Base-by-base conservation (phyloP, 164 flowering plant genomes). In the Dillenia turbinata region DNA sequence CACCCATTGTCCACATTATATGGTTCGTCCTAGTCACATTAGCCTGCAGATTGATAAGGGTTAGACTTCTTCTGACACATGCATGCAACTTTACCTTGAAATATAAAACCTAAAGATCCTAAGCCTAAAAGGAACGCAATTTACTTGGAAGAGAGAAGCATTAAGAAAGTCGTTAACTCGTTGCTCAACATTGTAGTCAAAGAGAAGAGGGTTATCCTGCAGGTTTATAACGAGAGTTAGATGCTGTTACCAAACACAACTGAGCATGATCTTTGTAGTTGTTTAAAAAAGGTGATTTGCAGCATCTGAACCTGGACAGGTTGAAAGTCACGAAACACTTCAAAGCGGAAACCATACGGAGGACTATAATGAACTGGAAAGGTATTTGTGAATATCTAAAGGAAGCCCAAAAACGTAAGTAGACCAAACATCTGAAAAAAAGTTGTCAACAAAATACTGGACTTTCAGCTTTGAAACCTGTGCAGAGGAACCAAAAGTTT, bases 1-100 rank as follows among this genome's bases (percentile, higher is more conserved):
- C 89, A 47, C 98, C 96, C 98, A 90, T 93, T 59, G 98, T 93
- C 96, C 96, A 90, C 97, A 93, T 90, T 49, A 93, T 74, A 77
- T 93, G 97, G 66, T 88, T 90, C 44, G 90, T 78, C 51, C 85
- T 75, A 9, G 97, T 90, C 60, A 90, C 78, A 66, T 88, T 92
- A 66, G 93, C 87, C 96, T 92, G 74, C 47, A 45, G 45, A 60
- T 17, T 13, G 58, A 45, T 50, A 54, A 47, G 56, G n/a, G 6
- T 47, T 12, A 52, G 52, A 8, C 45, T 62, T 56, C 13, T 58
- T 44, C 43, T 19, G 57, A 47, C 13, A 13, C 2, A 43, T 17
- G 14, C 17, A 52, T 11, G 9, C 16, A 48, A 71, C 33, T 16
- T 52, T 40, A 26, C 9, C 1, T 51, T n/a, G 16, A 51, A 19